Base-by-base conservation (phyloP, 495 filamentous ascomycete genomes). In the Geoglossum glabrum region DNA sequence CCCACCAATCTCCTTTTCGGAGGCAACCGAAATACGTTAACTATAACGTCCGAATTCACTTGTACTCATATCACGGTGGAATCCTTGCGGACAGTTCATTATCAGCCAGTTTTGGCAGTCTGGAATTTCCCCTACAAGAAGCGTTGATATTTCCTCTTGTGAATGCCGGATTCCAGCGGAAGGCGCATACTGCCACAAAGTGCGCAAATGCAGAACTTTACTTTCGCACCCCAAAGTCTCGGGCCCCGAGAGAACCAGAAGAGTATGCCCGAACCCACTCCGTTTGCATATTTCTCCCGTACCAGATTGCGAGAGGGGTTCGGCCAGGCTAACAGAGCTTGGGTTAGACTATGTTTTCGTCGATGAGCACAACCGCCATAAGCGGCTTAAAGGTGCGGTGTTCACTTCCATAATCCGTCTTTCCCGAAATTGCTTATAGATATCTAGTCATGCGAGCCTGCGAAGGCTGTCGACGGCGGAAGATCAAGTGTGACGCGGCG, bases 331-430 rank as follows among this genome's bases (percentile, higher is more conserved):
- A 19, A 45, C n/a, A 4, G 40, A 40, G 36, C n/a, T 4, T 21
- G 40, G n/a, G 40, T 27, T 61, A 96, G 90, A 95, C 66, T 98
- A 95, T 85, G 92, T 99, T 50, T 99, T 99, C 64, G 92, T 99
- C 55, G 93, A 99, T 69, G 92, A 99, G 70, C 90, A 99, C 68
- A 99, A 97, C 70, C 82, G 92, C 47, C 92, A 99, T 71, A 96
- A 96, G 72, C 78, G 92, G 61, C 72, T 97, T 57, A 99, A 99
- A 75, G 90, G 90, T 95, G 79, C 60, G 72, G n/a, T 27, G 17
- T 27, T 19, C 0, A 25, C 17, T 28, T 21, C 33, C 36, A 10
- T 54, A 28, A 26, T 9, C 11, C 28, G 7, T 21, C 21, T 58
- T 19, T n/a, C n/a, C n/a, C n/a, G 33, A 33, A 61, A 28, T 60